These are phyloP conservation scores for Wickerhamomyces hampshirensis DNA, from an alignment of 805 yeast species.

Conservation along the genomic window DNA sequence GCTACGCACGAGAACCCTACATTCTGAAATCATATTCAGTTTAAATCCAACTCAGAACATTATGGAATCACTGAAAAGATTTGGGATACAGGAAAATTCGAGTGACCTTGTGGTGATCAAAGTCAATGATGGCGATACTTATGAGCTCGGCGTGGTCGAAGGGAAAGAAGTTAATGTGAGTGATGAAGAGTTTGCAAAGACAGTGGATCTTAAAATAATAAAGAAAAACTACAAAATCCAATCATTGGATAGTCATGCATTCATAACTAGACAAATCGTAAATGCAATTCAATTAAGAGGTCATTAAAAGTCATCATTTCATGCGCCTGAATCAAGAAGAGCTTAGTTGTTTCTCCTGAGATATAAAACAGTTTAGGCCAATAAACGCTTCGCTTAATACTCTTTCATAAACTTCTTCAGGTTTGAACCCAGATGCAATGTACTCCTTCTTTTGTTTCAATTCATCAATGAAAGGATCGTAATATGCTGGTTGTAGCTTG, in stretches of 20 bases:
- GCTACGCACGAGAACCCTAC: constrained; percentile 59
- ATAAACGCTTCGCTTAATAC: constrained; percentile 84
- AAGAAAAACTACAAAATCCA: constrained; percentile 26
- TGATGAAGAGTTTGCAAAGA: constrained; percentile 27
- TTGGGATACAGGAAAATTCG: constrained; percentile 58
- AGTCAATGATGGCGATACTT: constrained; percentile 25
- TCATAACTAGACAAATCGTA: constrained; percentile 38
- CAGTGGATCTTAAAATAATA: constrained; percentile 31
- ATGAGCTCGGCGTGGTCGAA: constrained; percentile 22
- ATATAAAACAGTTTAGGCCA: constrained; percentile 81
- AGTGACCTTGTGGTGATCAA: constrained; percentile 47
- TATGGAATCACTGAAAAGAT: constrained; percentile 62
- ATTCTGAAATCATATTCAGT: constrained; percentile 67
- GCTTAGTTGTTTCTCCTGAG: constrained; percentile 40
- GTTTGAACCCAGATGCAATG: constrained; percentile 81
- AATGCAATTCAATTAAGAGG: constrained; percentile 49
- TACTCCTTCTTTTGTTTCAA: constrained; percentile 55
- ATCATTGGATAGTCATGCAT: constrained; percentile 6
- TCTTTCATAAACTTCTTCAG: constrained; percentile 64
- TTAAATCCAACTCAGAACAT: constrained; percentile 69
- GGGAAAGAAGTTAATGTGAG: constrained; percentile 32
- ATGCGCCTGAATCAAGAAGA: too few species aligned
- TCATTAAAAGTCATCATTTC: constrained; percentile 2
- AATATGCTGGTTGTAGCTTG: constrained; percentile 42
- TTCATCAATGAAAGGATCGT: constrained; percentile 60